A percentile compares a stretch with the other conserved stretches of the same genome.
Conservation (phyloP, 805 yeast genomes). For the Alloascoidea hylecoeti region DNA sequence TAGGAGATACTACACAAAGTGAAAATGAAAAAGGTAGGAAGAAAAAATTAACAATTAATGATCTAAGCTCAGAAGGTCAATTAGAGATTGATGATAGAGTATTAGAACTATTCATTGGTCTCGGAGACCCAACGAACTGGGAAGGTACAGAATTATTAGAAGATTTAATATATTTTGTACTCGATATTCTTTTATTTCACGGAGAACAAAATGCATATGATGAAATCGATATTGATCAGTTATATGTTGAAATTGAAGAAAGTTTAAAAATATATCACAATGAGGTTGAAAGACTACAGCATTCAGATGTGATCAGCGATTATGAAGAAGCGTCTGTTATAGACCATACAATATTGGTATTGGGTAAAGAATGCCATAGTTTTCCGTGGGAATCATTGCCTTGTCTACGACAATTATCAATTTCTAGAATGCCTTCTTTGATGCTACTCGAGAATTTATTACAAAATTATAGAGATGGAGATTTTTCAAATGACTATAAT, state of each 20-base stretch:
- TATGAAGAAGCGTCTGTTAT: slow-evolving; percentile 5
- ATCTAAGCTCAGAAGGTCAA: slow-evolving; percentile 4
- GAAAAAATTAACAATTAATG: slow-evolving; percentile 1
- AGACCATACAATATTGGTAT: slow-evolving; percentile 52
- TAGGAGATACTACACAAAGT: slow-evolving; percentile 9
- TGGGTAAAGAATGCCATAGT: slow-evolving; percentile 47
- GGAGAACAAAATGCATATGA: slow-evolving; percentile 57
- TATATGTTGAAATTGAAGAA: slow-evolving; percentile 36
- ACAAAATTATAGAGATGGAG: slow-evolving; percentile 5
- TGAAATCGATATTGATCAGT: slow-evolving; percentile 43
- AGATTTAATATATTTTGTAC: slow-evolving; percentile 46
- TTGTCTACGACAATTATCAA: slow-evolving; percentile 34
- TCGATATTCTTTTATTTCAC: slow-evolving; percentile 45
- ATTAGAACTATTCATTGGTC: slow-evolving; percentile 33
- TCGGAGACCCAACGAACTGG: slow-evolving; percentile 23
- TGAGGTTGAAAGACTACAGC: slow-evolving; percentile 5
- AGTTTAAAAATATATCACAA: slow-evolving; percentile 22
- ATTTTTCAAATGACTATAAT: slow-evolving; percentile 12
- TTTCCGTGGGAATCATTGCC: slow-evolving; percentile 89
- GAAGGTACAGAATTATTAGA: slow-evolving; percentile 30
- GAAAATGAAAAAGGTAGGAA: neutral
- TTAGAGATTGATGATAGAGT: slow-evolving; percentile 28
- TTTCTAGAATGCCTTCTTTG: slow-evolving; percentile 67
- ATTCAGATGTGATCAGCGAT: slow-evolving; percentile 5
- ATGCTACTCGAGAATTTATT: slow-evolving; percentile 26